These are phyloP conservation scores for Amphirosellinia nigrospora DNA, from an alignment of 495 filamentous ascomycete genomes.

Conservation along the genomic window DNA sequence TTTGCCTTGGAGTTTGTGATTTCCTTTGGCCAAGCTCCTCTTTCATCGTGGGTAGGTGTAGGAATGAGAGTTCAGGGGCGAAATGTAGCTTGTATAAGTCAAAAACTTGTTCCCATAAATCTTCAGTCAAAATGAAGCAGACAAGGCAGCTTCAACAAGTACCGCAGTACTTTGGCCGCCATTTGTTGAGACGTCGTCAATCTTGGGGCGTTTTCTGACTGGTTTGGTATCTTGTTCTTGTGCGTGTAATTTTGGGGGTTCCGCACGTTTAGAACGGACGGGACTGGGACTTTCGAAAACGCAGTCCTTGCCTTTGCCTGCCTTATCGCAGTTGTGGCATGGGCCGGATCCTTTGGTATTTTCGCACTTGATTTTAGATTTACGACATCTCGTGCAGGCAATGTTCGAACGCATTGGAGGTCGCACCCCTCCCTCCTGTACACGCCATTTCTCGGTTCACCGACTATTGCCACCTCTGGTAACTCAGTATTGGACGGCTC, in stretches of 20 bases:
- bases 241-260: conserved; percentile 53
- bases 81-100: conserved; percentile 85
- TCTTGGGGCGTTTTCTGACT: conserved; percentile 65
- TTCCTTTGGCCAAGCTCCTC: conserved; percentile 52
- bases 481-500: conserved; percentile 28
- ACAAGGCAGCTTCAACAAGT: conserved; percentile 56
- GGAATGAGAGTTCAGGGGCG: conserved; percentile 80
- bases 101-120: conserved; percentile 73
- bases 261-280: conserved; percentile 62
- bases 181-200: conserved; percentile 52
- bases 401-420: conserved; percentile 76
- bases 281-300: conserved; percentile 72
- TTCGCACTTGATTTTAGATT: conserved; percentile 83
- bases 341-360: conserved; percentile 68
- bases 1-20: conserved; percentile 52
- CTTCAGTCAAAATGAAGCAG: conserved; percentile 63
- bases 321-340: conserved; percentile 78
- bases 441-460: conserved; percentile 29
- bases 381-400: conserved; percentile 77
- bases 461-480: conserved; percentile 27
- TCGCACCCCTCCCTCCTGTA: conserved; percentile 44
- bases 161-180: conserved; percentile 42
- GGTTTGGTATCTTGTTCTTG: conserved; percentile 63
- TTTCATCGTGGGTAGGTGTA: conserved; percentile 80
- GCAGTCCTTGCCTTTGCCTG: conserved; percentile 79